A percentile compares a stretch with the other conserved stretches of the same genome.
phyloP scores from a whole-genome alignment of 2,329 filamentous ascomycete genomes.

The Aspergillus eucalypticola region DNA sequence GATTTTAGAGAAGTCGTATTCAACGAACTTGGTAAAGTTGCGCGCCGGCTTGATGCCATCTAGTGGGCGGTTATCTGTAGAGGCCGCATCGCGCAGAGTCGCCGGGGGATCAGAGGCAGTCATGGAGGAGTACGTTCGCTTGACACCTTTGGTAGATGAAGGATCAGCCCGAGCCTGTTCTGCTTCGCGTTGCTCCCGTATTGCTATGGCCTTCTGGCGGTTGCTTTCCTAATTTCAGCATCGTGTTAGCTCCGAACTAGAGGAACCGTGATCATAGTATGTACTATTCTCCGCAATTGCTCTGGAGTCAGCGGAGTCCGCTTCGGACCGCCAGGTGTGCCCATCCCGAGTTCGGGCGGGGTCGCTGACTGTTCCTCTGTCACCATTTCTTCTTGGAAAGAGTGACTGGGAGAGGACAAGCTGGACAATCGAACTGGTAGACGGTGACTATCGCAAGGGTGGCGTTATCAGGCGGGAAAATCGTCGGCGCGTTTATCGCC shows the following conservation, averaged over 20 bases:
- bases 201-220: slow-evolving; percentile 82
- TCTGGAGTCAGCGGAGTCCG: neutral
- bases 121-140: slow-evolving; percentile 69
- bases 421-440: too few relatives aligned
- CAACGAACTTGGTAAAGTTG: slow-evolving; percentile 92
- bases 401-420: too few relatives aligned
- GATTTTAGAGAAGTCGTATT: slow-evolving; percentile 98
- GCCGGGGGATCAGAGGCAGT: slow-evolving; percentile 54
- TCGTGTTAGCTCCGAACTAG: slow-evolving; percentile 8
- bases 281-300: neutral
- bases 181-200: slow-evolving; percentile 71
- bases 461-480: too few relatives aligned
- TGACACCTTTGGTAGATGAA: slow-evolving; percentile 58
- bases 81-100: slow-evolving; percentile 63
- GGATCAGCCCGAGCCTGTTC: slow-evolving; percentile 49
- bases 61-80: slow-evolving; percentile 41
- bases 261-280: neutral
- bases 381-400: neutral
- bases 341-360: neutral
- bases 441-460: too few relatives aligned
- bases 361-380: neutral
- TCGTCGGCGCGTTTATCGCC: too few relatives aligned
- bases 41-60: slow-evolving; percentile 69
- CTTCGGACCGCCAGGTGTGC: neutral
- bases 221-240: slow-evolving; percentile 70